phyloP scores from a whole-genome alignment of 371 early-diverging fungal species.

The Apophysomyces ossiformis region DNA sequence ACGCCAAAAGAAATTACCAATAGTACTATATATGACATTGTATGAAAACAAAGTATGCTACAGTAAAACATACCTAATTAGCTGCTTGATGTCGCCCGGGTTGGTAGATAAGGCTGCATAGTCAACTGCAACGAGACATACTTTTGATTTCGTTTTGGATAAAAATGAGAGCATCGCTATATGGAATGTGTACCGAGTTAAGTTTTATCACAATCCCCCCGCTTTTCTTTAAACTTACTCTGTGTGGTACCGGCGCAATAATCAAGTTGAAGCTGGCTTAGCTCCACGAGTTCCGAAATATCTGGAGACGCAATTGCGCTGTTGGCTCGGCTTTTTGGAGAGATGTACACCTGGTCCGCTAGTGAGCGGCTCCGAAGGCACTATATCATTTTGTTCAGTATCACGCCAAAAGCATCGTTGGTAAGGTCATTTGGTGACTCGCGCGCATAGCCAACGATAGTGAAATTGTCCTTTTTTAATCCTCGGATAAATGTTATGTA shows the following conservation, averaged over 20 bases:
- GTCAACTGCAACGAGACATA: slow-evolving; percentile 32
- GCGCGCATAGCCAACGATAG: slow-evolving; percentile 9
- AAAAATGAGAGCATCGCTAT: slow-evolving; percentile 12
- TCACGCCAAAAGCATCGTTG: slow-evolving; percentile 7
- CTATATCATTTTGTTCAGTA: slow-evolving; percentile 10
- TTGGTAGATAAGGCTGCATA: slow-evolving; percentile 33
- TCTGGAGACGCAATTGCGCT: slow-evolving; percentile 7
- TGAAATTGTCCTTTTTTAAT: slow-evolving; percentile 1
- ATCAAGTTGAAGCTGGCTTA: slow-evolving; percentile 11
- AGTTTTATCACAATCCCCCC: slow-evolving; percentile 8
- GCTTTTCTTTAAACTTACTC: slow-evolving; percentile 8
- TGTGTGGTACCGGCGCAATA: slow-evolving; percentile 7
- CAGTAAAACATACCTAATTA: neutral
- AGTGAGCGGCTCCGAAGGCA: slow-evolving; percentile 10
- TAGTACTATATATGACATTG: too few species aligned
- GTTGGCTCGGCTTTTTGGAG: slow-evolving; percentile 9
- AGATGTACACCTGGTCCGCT: slow-evolving; percentile 8
- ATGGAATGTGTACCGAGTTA: neutral
- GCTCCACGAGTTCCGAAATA: neutral
- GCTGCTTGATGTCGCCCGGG: slow-evolving; percentile 26
- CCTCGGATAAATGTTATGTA: slow-evolving; percentile 5
- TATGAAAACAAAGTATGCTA: too few species aligned
- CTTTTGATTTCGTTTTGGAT: slow-evolving; percentile 1
- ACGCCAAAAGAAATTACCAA: too few species aligned
- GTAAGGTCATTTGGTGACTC: slow-evolving; percentile 7